A percentile compares a stretch with the other conserved stretches of the same genome.
These are phyloP conservation scores for Rosa rugosa DNA, from an alignment of 306 rosid species.

Conservation along the genomic window DNA sequence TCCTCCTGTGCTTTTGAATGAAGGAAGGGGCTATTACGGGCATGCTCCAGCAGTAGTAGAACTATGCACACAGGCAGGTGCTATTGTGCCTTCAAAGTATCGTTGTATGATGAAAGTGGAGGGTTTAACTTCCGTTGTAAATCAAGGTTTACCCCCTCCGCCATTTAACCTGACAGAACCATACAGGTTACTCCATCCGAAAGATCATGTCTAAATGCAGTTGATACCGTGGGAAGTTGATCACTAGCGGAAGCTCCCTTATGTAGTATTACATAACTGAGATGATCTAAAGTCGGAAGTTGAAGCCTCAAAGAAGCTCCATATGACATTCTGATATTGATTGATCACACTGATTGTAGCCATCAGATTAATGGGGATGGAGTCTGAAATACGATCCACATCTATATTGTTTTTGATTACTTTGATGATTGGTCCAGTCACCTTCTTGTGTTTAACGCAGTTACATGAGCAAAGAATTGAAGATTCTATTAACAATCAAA, in stretches of 20 bases:
- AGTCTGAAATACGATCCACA: constrained; percentile 51
- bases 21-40: constrained; percentile 67
- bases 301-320: constrained; percentile 53
- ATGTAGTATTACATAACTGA: constrained; percentile 11
- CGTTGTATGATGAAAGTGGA: constrained; percentile 66
- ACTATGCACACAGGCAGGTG: constrained; percentile 71
- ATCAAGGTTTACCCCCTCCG: constrained; percentile 9
- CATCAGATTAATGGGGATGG: constrained; percentile 31
- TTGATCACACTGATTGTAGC: constrained; percentile 26
- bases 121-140: constrained; percentile 52
- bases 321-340: constrained; percentile 45
- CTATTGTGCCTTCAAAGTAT: constrained; percentile 57
- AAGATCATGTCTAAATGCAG: neutral
- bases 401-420: constrained; percentile 48
- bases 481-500: neutral
- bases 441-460: constrained; percentile 9
- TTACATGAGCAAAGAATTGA: neutral
- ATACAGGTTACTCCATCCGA: neutral
- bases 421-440: constrained; percentile 29
- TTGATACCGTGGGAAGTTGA: neutral
- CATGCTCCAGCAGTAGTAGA: constrained; percentile 77
- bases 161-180: neutral
- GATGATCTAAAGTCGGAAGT: constrained; percentile 48
- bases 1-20: constrained; percentile 70
- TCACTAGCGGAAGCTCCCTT: neutral